A percentile compares a stretch with the other conserved stretches of the same genome.
Evolutionary conservation across 306 rosid species (phyloP).

Genomic region (Lathyrus tuberosus): DNA sequence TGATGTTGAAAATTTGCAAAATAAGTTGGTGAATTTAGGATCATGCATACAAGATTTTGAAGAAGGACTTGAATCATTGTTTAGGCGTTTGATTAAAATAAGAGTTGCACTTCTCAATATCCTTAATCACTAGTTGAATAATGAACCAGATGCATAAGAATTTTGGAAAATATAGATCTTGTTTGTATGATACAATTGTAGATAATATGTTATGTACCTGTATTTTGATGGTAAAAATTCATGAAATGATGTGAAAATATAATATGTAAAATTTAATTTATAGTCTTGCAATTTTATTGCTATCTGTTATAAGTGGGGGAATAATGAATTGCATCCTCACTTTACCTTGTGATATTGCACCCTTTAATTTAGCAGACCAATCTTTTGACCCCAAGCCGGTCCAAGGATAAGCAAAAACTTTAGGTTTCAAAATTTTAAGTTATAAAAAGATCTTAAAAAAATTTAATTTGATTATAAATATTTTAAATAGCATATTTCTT

Average conservation of each 20-base stretch:
- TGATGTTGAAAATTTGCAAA: slow-evolving; percentile 33
- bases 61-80: slow-evolving; percentile 46
- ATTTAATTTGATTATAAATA: too few relatives aligned
- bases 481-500: too few relatives aligned
- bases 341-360: not conserved
- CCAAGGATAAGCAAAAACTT: too few relatives aligned
- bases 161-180: slow-evolving; percentile 37
- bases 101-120: slow-evolving; percentile 49
- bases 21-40: slow-evolving; percentile 40
- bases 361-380: not conserved
- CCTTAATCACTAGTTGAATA: slow-evolving; percentile 40
- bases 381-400: too few relatives aligned
- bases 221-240: slow-evolving; percentile 30
- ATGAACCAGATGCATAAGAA: not conserved
- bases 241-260: slow-evolving; percentile 7
- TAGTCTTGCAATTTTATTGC: not conserved
- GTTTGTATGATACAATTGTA: slow-evolving; percentile 15
- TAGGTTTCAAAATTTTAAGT: too few relatives aligned
- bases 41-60: slow-evolving; percentile 46
- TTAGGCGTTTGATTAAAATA: slow-evolving; percentile 46
- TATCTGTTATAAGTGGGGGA: not conserved
- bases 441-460: too few relatives aligned
- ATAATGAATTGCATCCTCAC: not conserved
- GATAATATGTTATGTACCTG: slow-evolving; percentile 8
- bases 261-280: not conserved